Conservation (phyloP, 305 asterid genomes). For the Fraxinus sp. region DNA sequence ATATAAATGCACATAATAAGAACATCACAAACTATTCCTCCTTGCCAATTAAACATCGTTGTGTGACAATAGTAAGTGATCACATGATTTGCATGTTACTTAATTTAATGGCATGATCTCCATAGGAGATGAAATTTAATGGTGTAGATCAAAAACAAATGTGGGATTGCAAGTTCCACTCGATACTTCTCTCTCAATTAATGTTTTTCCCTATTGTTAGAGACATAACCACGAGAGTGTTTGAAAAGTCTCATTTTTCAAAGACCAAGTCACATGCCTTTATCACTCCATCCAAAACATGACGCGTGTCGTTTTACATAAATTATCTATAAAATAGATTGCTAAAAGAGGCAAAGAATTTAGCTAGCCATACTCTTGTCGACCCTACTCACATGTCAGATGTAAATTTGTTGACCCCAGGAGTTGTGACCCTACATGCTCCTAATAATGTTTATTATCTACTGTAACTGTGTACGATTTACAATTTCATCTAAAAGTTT, state of each 20-base stretch:
- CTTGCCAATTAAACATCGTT: neutral
- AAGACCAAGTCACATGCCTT: conserved; percentile 65
- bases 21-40: neutral
- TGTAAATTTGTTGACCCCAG: conserved; percentile 9
- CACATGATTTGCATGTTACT: conserved; percentile 31
- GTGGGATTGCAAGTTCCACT: conserved; percentile 33
- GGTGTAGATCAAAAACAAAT: conserved; percentile 21
- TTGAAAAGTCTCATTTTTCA: conserved; percentile 35
- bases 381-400: conserved; percentile 52
- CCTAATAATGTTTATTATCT: neutral
- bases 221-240: conserved; percentile 64
- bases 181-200: conserved; percentile 30
- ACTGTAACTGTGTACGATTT: neutral
- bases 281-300: conserved; percentile 32
- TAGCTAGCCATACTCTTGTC: conserved; percentile 50
- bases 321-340: conserved; percentile 38
- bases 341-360: conserved; percentile 43
- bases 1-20: neutral
- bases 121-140: neutral
- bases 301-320: conserved; percentile 50
- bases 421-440: conserved; percentile 1
- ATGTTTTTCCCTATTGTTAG: conserved; percentile 54
- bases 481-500: neutral
- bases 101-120: conserved; percentile 14
- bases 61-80: conserved; percentile 29